Percentiles rank a stretch among this genome's conserved stretches.
phyloP scores from a whole-genome alignment of 495 filamentous ascomycete species.

The Tuber borchii region DNA sequence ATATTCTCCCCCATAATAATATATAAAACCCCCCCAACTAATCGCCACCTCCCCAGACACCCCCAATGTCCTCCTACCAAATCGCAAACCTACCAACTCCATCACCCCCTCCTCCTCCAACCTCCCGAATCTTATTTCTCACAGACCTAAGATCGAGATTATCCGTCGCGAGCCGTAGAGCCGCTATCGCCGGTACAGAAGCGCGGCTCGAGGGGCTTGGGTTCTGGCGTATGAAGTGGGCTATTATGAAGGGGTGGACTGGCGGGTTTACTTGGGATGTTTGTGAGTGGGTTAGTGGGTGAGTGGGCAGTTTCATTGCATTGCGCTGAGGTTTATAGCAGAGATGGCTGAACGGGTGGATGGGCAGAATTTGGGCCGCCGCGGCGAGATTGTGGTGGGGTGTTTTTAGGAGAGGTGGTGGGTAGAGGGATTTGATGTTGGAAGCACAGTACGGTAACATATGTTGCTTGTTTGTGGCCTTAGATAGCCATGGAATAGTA shows the following conservation, averaged over 20 bases:
- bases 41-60: not conserved
- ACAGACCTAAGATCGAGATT: not conserved
- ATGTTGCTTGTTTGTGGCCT: no score
- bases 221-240: not conserved
- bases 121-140: not conserved
- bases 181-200: not conserved
- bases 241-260: not conserved
- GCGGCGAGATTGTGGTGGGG: not conserved
- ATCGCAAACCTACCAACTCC: not conserved
- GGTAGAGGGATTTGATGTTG: not conserved
- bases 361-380: not conserved
- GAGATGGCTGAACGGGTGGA: not conserved
- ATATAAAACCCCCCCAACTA: not conserved
- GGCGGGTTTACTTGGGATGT: not conserved
- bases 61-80: not conserved
- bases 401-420: not conserved
- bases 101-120: not conserved
- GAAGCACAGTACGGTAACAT: no score
- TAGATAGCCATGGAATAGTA: not conserved
- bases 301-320: not conserved
- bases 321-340: not conserved
- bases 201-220: not conserved
- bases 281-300: not conserved
- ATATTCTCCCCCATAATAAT: not conserved
- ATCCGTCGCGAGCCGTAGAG: not conserved